A percentile compares a stretch with the other conserved stretches of the same genome.
phyloP scores from a whole-genome alignment of 805 yeast genomes.

The Zygoascus tannicola region DNA sequence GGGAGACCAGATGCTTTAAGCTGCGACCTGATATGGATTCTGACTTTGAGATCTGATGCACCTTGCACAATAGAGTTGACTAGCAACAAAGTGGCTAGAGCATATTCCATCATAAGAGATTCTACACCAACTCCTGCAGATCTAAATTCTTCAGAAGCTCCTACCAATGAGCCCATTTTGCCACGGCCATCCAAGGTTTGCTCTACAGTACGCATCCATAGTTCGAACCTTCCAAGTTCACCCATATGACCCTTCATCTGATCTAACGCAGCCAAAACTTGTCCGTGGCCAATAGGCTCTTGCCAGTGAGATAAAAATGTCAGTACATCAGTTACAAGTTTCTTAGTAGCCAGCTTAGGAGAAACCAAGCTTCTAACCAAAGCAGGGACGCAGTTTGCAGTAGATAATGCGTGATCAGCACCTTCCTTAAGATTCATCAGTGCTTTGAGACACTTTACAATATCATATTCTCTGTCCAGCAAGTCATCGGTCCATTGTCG shows the following conservation, averaged over 20 bases:
- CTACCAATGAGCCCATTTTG: conserved; percentile 81
- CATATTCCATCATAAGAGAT: conserved; percentile 58
- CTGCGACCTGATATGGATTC: conserved; percentile 52
- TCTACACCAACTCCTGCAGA: conserved; percentile 44
- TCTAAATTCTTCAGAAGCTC: conserved; percentile 77
- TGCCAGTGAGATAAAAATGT: conserved; percentile 43
- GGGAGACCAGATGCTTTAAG: conserved; percentile 50
- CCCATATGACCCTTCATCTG: conserved; percentile 32
- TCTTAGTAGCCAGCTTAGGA: conserved; percentile 64
- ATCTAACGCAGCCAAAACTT: conserved; percentile 46
- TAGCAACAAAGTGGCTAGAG: conserved; percentile 59
- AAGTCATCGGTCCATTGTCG: conserved; percentile 31
- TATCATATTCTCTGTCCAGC: conserved; percentile 62
- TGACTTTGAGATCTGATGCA: conserved; percentile 25
- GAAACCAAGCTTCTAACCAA: conserved; percentile 67
- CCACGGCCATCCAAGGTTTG: conserved; percentile 78
- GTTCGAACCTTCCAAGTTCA: conserved; percentile 40
- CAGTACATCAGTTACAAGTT: conserved; percentile 69
- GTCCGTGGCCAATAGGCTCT: conserved; percentile 42
- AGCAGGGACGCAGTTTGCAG: conserved; percentile 44
- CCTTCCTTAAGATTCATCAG: conserved; percentile 57
- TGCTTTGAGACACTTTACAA: conserved; percentile 71
- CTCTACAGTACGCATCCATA: conserved; percentile 62
- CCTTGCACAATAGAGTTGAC: conserved; percentile 47
- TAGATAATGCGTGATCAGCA: conserved; percentile 42